These are phyloP conservation scores for Rhododendron williamsianum DNA, from an alignment of 148 eudicot genomes.

Conservation along the genomic window DNA sequence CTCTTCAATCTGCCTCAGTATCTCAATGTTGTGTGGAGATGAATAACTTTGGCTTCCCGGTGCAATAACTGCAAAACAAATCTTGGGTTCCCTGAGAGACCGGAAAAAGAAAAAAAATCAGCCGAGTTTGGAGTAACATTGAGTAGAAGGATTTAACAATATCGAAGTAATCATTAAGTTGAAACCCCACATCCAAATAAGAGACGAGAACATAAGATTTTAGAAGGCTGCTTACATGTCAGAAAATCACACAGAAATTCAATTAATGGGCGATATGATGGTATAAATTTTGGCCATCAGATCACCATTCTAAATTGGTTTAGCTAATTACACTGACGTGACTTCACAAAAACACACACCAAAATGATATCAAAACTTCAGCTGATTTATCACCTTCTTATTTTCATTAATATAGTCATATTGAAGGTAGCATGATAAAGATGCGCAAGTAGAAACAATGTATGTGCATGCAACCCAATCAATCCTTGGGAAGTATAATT, in stretches of 20 bases:
- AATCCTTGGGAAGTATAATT: background rate
- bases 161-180: too few relatives aligned
- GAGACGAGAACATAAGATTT: background rate
- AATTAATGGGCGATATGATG: background rate
- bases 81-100: slow-evolving; percentile 26
- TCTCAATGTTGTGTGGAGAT: background rate
- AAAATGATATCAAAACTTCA: background rate
- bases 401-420: background rate
- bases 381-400: background rate
- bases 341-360: background rate
- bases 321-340: background rate
- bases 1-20: slow-evolving; percentile 9
- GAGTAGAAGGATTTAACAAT: background rate
- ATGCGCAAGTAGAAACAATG: background rate
- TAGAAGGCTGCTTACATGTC: background rate
- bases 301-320: background rate
- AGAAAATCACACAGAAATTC: background rate
- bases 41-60: background rate
- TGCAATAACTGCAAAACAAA: slow-evolving; percentile 25
- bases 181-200: background rate
- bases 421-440: background rate
- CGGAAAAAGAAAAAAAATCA: background rate
- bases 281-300: background rate
- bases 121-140: background rate
- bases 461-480: background rate